Conservation (phyloP, 2,329 filamentous ascomycete species). For the Shiraia sp. region DNA sequence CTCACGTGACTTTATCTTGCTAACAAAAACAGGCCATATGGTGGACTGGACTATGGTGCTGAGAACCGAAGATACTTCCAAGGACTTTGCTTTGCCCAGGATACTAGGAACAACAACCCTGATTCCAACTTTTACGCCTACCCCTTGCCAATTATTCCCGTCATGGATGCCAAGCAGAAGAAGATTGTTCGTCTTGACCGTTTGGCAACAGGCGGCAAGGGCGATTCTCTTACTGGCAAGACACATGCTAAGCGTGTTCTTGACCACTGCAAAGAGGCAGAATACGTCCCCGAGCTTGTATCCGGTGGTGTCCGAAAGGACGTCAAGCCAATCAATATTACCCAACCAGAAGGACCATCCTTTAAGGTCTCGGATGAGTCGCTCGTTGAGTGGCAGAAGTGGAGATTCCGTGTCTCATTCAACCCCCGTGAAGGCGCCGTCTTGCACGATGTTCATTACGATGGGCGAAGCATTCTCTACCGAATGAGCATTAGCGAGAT, state of each 20-base stretch:
- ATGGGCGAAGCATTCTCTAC: constrained; percentile 67
- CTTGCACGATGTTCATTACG: constrained; percentile 72
- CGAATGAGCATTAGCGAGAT: constrained; percentile 71
- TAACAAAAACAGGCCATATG: constrained; percentile 50
- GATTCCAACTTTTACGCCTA: constrained; percentile 49
- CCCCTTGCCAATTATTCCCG: constrained; percentile 42
- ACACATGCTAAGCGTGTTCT: constrained; percentile 44
- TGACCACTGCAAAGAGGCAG: constrained; percentile 56
- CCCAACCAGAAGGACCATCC: constrained; percentile 70
- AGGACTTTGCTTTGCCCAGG: constrained; percentile 57
- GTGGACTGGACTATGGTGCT: constrained; percentile 54
- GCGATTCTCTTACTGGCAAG: constrained; percentile 42
- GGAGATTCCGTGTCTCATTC: constrained; percentile 47
- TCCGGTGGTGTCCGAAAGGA: constrained; percentile 45
- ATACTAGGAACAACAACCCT: constrained; percentile 50
- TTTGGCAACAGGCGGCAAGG: constrained; percentile 45
- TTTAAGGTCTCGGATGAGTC: constrained; percentile 59
- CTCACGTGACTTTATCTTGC: not conserved
- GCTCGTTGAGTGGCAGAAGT: constrained; percentile 54
- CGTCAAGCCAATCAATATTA: constrained; percentile 71
- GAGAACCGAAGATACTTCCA: constrained; percentile 58
- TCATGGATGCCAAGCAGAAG: constrained; percentile 42
- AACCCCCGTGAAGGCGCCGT: constrained; percentile 63
- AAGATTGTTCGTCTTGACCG: constrained; percentile 43
- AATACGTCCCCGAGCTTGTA: constrained; percentile 54